Percentiles rank a stretch among this genome's conserved stretches.
phyloP scores from a whole-genome alignment of 192 early-diverging fungal genomes.

The Linnemannia schmuckeri region DNA sequence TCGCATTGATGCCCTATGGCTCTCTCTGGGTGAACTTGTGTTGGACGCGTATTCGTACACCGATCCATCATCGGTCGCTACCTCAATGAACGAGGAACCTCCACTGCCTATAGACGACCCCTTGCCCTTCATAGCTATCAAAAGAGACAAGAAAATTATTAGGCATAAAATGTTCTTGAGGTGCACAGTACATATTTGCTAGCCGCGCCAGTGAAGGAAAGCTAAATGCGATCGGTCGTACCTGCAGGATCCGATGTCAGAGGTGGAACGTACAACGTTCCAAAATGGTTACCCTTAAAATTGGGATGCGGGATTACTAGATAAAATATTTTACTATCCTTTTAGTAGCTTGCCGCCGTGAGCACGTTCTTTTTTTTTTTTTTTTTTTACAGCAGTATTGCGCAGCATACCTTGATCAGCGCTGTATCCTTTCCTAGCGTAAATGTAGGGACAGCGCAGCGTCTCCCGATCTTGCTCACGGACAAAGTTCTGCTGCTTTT shows the following conservation, averaged over 20 bases:
- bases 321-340: background rate
- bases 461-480: conserved; percentile 73
- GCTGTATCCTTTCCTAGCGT: conserved; percentile 53
- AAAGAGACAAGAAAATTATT: background rate
- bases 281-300: conserved; percentile 59
- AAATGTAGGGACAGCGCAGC: conserved; percentile 69
- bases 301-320: conserved; percentile 36
- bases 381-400: background rate
- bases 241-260: conserved; percentile 59
- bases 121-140: conserved; percentile 21
- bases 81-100: conserved; percentile 29
- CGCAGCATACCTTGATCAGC: background rate
- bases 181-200: background rate
- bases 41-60: conserved; percentile 28
- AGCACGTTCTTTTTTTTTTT: background rate
- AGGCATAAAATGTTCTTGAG: too few relatives aligned
- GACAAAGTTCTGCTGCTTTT: conserved; percentile 73
- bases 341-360: background rate
- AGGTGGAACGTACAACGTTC: conserved; percentile 65
- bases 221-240: background rate
- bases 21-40: background rate
- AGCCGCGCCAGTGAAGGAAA: background rate
- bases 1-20: conserved; percentile 5
- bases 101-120: conserved; percentile 7
- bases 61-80: conserved; percentile 47